Conservation (phyloP, 768 basidiomycete genomes). For the Imleria badia region DNA sequence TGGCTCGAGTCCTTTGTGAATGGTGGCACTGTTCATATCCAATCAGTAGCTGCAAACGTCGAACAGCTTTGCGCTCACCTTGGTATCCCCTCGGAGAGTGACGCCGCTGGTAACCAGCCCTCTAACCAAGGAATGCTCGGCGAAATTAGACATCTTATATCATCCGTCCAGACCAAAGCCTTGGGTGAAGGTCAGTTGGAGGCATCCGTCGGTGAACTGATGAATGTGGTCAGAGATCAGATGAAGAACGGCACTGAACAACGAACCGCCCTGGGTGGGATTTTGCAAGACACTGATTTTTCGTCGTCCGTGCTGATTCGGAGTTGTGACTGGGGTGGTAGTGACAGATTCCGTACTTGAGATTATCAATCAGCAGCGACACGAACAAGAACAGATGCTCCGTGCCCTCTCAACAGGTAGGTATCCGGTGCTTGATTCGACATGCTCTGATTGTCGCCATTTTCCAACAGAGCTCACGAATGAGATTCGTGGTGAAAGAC, state of each 20-base stretch:
- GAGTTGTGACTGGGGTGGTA: slow-evolving; percentile 23
- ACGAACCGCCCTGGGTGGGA: slow-evolving; percentile 39
- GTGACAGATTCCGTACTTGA: slow-evolving; percentile 59
- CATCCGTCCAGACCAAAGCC: slow-evolving; percentile 33
- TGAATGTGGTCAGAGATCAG: slow-evolving; percentile 42
- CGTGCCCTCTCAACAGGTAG: slow-evolving; percentile 63
- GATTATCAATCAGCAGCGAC: slow-evolving; percentile 66
- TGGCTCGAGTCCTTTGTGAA: slow-evolving; percentile 87
- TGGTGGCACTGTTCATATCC: slow-evolving; percentile 71
- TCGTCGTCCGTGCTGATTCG: slow-evolving; percentile 11
- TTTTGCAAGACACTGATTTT: slow-evolving; percentile 2
- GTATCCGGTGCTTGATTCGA: slow-evolving; percentile 3
- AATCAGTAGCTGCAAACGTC: slow-evolving; percentile 56
- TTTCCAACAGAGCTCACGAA: slow-evolving; percentile 61
- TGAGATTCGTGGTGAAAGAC: slow-evolving; percentile 82
- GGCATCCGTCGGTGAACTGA: slow-evolving; percentile 36
- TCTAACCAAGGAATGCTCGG: slow-evolving; percentile 31
- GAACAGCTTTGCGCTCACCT: slow-evolving; percentile 59
- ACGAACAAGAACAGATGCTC: slow-evolving; percentile 71
- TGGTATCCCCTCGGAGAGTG: slow-evolving; percentile 35
- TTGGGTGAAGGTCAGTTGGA: slow-evolving; percentile 32
- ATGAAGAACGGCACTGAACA: slow-evolving; percentile 39
- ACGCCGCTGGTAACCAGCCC: slow-evolving; percentile 4
- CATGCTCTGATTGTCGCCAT: not conserved
- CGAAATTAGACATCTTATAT: slow-evolving; percentile 37